These are phyloP conservation scores for Cryptococcus deneoformans DNA, from an alignment of 1,284 basidiomycete genomes.

Conservation along the genomic window DNA sequence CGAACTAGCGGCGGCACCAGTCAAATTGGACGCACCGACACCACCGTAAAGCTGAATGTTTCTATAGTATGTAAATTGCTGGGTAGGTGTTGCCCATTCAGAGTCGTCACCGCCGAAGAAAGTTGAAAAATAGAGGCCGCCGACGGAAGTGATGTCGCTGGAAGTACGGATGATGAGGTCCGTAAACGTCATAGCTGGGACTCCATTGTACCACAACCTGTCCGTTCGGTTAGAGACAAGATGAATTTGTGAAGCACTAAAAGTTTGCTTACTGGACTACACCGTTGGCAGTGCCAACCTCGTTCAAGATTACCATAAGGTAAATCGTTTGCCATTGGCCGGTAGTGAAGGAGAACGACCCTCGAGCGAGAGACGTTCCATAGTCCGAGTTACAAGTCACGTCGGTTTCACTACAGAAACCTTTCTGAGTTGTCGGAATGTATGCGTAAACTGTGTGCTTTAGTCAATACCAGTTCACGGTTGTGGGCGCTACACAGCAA, in stretches of 20 bases:
- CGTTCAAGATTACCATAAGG: conserved; percentile 47
- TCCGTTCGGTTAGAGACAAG: not conserved
- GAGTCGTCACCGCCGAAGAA: conserved; percentile 50
- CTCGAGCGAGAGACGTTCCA: conserved; percentile 48
- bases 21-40: conserved; percentile 24
- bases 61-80: conserved; percentile 44
- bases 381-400: conserved; percentile 49
- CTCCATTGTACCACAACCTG: conserved; percentile 46
- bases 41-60: conserved; percentile 43
- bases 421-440: conserved; percentile 36
- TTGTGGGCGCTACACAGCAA: not conserved
- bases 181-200: conserved; percentile 36
- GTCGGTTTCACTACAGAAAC: conserved; percentile 32
- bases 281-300: conserved; percentile 40
- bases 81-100: conserved; percentile 43
- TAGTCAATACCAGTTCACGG: too few relatives aligned
- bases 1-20: conserved; percentile 14
- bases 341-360: conserved; percentile 38
- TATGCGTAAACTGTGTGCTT: conserved; percentile 47
- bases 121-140: conserved; percentile 49
- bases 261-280: conserved; percentile 29
- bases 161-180: conserved; percentile 44
- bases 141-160: conserved; percentile 26
- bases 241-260: not conserved
- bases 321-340: conserved; percentile 47